Evolutionary conservation across 495 filamentous ascomycete genomes (phyloP).

Genomic region (Aspergillus wentii): DNA sequence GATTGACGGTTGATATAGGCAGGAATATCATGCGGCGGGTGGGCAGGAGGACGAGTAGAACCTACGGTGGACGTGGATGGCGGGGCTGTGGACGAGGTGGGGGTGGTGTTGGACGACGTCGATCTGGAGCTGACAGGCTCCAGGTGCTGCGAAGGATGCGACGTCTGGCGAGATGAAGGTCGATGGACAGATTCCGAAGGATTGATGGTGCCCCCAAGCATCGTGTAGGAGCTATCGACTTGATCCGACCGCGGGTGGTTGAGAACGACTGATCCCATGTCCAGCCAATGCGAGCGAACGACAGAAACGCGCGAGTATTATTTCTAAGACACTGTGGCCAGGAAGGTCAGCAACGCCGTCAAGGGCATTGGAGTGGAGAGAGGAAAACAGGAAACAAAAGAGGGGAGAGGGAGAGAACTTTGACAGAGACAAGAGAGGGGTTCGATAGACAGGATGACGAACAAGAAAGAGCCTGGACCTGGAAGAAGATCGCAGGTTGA

Average conservation of each 20-base stretch:
- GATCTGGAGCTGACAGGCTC: constrained; percentile 29
- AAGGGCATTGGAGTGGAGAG: constrained; percentile 7
- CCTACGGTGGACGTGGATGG: constrained; percentile 29
- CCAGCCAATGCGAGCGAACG: constrained; percentile 14
- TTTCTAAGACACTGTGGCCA: no score
- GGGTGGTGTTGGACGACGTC: constrained; percentile 33
- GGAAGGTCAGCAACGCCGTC: no score
- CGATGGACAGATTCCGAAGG: constrained; percentile 35
- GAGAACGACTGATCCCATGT: constrained; percentile 44
- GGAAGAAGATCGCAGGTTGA: constrained; percentile 6
- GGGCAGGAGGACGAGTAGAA: constrained; percentile 31
- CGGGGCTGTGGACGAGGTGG: constrained; percentile 37
- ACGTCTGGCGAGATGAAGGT: constrained; percentile 16
- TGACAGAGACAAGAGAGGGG: no score
- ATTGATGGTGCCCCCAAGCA: constrained; percentile 46
- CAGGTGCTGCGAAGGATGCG: constrained; percentile 19
- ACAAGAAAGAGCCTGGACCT: constrained; percentile 8
- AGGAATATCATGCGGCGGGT: constrained; percentile 33
- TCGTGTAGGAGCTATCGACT: constrained; percentile 38
- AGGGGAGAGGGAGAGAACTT: constrained; percentile 10
- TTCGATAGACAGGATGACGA: no score
- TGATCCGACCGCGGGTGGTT: constrained; percentile 44
- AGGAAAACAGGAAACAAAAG: constrained; percentile 8
- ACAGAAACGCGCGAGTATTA: constrained; percentile 5
- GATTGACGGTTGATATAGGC: constrained; percentile 33